A percentile compares a stretch with the other conserved stretches of the same genome.
These are phyloP conservation scores for Lycium ferocissimum DNA, from an alignment of 257 asterid genomes.

Conservation along the genomic window DNA sequence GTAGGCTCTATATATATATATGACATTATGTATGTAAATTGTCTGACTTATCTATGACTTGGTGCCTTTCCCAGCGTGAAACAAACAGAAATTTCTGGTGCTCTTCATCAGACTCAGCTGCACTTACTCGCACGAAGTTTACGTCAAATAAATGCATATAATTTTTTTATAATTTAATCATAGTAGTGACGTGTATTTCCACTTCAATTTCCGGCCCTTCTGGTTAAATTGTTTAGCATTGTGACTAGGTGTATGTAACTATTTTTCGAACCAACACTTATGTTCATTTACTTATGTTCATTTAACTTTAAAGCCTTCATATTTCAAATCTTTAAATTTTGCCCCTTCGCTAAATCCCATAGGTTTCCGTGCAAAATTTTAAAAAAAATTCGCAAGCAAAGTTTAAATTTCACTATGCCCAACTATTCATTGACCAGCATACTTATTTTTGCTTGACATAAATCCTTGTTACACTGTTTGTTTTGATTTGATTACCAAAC, in stretches of 20 bases:
- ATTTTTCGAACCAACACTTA: too few relatives aligned
- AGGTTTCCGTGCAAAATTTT: too few relatives aligned
- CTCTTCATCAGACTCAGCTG: conserved; percentile 31
- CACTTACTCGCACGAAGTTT: neutral
- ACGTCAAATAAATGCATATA: neutral
- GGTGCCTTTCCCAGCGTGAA: neutral
- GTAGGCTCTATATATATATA: neutral
- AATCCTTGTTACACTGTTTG: too few relatives aligned
- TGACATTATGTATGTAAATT: conserved; percentile 28
- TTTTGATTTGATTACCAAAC: too few relatives aligned
- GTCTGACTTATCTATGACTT: neutral
- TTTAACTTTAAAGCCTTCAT: too few relatives aligned
- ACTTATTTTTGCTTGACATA: too few relatives aligned
- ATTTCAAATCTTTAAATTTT: too few relatives aligned
- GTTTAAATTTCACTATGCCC: too few relatives aligned
- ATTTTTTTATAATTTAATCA: neutral
- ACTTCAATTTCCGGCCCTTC: neutral
- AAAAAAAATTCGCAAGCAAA: too few relatives aligned
- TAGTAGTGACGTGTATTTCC: neutral
- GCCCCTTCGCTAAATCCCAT: too few relatives aligned
- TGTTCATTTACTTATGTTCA: too few relatives aligned
- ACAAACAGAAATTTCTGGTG: neutral
- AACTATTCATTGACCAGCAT: too few relatives aligned
- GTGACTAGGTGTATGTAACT: neutral
- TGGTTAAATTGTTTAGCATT: neutral